Base-by-base conservation (phyloP, 495 filamentous ascomycete species). In the Penicillium riverlandense region DNA sequence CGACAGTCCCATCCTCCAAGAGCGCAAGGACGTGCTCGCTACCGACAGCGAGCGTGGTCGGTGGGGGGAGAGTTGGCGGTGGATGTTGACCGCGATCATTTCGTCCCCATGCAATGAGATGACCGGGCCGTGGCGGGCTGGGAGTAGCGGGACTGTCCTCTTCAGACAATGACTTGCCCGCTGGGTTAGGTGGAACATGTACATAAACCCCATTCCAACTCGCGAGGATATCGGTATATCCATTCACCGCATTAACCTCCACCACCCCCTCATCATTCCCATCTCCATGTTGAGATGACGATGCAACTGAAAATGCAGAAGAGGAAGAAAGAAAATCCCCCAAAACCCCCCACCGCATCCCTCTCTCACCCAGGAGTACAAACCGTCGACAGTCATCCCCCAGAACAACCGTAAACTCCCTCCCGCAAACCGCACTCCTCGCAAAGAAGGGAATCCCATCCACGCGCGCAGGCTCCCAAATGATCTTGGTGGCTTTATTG, bases 151-250 rank as follows among this genome's bases (percentile, higher is more conserved):
- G 0, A 6, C 2, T 22, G 4, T 22, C 22, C 22, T 6, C 22
- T 22, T 22, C 22, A 22, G 22, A 22, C 22, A 6, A 4, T 22
- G 22, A 4, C 6, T 4, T 22, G 22, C 22, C 22, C 22, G 32
- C 7, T 34, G 9, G 32, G 32, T 34, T 9, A 5, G 37, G 14
- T 14, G 15, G 29, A 35, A 40, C 40, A 71, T 56, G 71, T 61
- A 91, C 71, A 69, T 83, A 89, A 6, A 96, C 70, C 34, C 82
- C 82, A 48, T 86, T 79, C 92, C 92, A 97, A 50, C 84, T 84
- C 29, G 88, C 86, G 0, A 69, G 74, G 11, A 90, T 70, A 35
- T 37, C 37, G 14, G 41, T 13, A 50, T 46, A 63, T 34, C 49
- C 57, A 13, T 50, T 55, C 4, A 22, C 22, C 0, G 22, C 22